A percentile compares a stretch with the other conserved stretches of the same genome.
These are phyloP conservation scores for Arabidopsis arenosa DNA, from an alignment of 345 rosid species.

Conservation along the genomic window DNA sequence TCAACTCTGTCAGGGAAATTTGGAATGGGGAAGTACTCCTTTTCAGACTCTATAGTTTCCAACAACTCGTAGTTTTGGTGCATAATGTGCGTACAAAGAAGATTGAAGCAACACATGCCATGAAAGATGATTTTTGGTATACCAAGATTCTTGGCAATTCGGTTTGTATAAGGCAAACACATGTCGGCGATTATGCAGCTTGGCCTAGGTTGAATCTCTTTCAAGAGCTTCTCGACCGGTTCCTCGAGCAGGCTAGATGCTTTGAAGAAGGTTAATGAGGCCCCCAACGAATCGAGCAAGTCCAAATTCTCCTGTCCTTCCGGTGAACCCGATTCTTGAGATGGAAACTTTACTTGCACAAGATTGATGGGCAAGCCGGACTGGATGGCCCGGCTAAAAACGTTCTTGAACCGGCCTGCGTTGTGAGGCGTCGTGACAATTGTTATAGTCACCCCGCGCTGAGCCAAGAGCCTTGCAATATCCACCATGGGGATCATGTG, in stretches of 20 bases:
- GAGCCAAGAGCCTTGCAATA: conserved; percentile 55
- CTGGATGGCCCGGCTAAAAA: conserved; percentile 38
- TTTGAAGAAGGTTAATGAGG: conserved; percentile 20
- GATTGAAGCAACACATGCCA: conserved; percentile 56
- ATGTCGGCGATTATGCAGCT: conserved; percentile 62
- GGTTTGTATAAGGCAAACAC: conserved; percentile 50
- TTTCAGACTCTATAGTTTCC: conserved; percentile 29
- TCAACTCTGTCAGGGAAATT: conserved; percentile 52
- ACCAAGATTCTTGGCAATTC: conserved; percentile 47
- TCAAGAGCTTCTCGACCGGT: conserved; percentile 47
- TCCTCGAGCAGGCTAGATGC: conserved; percentile 24
- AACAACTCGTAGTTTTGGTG: conserved; percentile 28
- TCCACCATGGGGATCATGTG: conserved; percentile 56
- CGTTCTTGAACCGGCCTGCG: conserved; percentile 41
- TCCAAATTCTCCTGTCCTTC: conserved; percentile 48
- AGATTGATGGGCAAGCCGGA: conserved; percentile 44
- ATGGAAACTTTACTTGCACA: conserved; percentile 38
- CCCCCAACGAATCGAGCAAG: conserved; percentile 28
- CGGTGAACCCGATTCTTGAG: conserved; percentile 28
- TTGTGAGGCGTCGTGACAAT: conserved; percentile 57
- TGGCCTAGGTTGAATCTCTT: conserved; percentile 48
- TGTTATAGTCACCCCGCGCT: conserved; percentile 47
- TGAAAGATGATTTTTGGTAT: conserved; percentile 65
- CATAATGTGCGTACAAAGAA: conserved; percentile 46
- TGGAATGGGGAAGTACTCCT: conserved; percentile 49